Base-by-base conservation (phyloP, 805 yeast genomes). In the Kluyveromyces nonfermentans region DNA sequence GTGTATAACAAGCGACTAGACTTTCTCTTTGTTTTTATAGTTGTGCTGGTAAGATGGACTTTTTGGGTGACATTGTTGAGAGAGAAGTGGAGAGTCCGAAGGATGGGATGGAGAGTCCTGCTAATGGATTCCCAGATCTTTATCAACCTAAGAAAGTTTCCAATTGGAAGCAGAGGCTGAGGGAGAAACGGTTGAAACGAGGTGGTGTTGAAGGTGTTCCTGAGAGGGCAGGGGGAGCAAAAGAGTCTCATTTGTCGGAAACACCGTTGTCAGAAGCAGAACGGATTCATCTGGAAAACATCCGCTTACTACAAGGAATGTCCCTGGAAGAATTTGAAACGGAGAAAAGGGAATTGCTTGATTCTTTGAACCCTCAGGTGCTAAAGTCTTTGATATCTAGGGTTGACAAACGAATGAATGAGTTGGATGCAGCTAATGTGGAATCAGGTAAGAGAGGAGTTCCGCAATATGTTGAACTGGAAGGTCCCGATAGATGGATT, bases 231-330 rank as follows among this genome's bases (percentile, higher is more conserved):
- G 64, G 61, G 14, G 32, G 19, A 33, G 33, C 14, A 39, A 42
- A n/a, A 33, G 19, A 33, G 37, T 33, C 16, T 38, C 37, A 15
- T 2, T 3, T 22, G 21, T 14, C 17, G 3, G 32, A 20, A 9
- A 25, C 22, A 2, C 40, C 19, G 7, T 47, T 74, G 39, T 64
- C 81, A 0, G 94, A 85, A 52, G 76, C 82, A 0, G 89, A 83
- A 50, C 73, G 76, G 56, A 85, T 88, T 18, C 90, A 86, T 58
- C 59, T 74, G 44, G 95, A 88, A 55, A 89, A 87, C 60, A 60
- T 84, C 48, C 75, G 78, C 33, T 68, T 71, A 34, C 59, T 89
- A 44, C 66, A 77, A 32, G 59, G 64, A 12, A 81, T 88, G 89
- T 67, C 81, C 2, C 71, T 69, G 1, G 81, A 75, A 15, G 87